phyloP scores from a whole-genome alignment of 352 stramenopile genomes.

The Pythium graminicola region DNA sequence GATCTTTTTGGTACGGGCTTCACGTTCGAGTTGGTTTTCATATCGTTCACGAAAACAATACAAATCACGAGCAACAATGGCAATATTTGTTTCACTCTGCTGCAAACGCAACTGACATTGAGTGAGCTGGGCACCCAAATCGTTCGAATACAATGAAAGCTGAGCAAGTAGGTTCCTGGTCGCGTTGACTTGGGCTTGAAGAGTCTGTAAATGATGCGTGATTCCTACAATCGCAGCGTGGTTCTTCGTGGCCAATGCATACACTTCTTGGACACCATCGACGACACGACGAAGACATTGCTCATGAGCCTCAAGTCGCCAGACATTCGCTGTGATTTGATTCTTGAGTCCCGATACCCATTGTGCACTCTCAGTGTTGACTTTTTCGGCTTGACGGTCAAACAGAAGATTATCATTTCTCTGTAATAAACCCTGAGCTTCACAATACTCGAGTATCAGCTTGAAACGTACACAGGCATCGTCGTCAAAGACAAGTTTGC shows the following conservation, averaged over 20 bases:
- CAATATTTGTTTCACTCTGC: constrained; percentile 4
- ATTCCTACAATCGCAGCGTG: not conserved
- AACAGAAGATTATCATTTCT: constrained; percentile 16
- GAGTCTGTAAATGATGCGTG: not conserved
- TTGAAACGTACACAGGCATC: constrained; percentile 29
- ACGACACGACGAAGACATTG: not conserved
- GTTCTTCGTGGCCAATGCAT: not conserved
- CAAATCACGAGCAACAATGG: not conserved
- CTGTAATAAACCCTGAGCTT: constrained; percentile 9
- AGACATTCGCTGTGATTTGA: constrained; percentile 3
- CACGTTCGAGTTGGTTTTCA: constrained; percentile 4
- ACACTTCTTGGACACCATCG: constrained; percentile 1
- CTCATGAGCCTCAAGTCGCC: constrained; percentile 9
- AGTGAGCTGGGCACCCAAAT: not conserved
- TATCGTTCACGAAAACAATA: constrained; percentile 3
- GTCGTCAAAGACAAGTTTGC: constrained; percentile 27
- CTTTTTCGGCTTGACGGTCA: constrained; percentile 14
- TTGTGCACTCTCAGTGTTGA: constrained; percentile 11
- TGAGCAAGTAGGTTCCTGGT: not conserved
- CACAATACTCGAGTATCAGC: constrained; percentile 23
- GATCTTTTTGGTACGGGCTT: constrained; percentile 17
- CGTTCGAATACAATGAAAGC: not conserved
- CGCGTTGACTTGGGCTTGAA: not conserved
- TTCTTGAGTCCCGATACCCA: constrained; percentile 8
- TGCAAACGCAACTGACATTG: not conserved